Conservation (phyloP, 352 stramenopile species). For the Phytophthora constricta region DNA sequence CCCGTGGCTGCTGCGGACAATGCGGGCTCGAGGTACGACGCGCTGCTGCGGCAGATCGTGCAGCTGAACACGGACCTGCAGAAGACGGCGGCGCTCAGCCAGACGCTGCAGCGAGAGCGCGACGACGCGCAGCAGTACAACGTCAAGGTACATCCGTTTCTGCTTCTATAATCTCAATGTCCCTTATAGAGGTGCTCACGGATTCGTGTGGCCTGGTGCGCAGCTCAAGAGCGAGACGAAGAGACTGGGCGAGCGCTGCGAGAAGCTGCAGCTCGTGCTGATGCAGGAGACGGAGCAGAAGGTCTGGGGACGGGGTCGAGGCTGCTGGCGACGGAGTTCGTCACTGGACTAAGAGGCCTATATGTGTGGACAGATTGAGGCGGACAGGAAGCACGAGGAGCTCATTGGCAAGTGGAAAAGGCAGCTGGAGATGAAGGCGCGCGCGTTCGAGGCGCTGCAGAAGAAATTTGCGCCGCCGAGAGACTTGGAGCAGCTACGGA, state of each 20-base stretch:
- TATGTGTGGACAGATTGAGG: constrained; percentile 57
- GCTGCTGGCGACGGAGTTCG: neutral
- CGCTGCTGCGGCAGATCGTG: constrained; percentile 82
- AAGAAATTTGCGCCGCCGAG: constrained; percentile 82
- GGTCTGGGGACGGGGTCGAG: constrained; percentile 39
- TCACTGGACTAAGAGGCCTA: neutral
- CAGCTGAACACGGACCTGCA: constrained; percentile 86
- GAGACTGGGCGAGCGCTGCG: constrained; percentile 74
- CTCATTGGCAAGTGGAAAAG: constrained; percentile 86
- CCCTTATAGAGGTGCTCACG: no score
- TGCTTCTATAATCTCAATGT: neutral
- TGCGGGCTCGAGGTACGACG: constrained; percentile 58
- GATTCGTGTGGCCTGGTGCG: neutral
- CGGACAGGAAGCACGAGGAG: constrained; percentile 83
- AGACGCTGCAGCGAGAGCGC: constrained; percentile 79
- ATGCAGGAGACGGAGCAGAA: constrained; percentile 87
- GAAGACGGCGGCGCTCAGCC: constrained; percentile 82
- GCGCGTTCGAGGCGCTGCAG: constrained; percentile 83
- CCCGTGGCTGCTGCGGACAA: constrained; percentile 7
- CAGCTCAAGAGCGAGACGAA: constrained; percentile 73
- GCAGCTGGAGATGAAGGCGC: constrained; percentile 82
- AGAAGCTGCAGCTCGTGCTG: constrained; percentile 81
- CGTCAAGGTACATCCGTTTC: constrained; percentile 44
- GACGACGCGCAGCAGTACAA: constrained; percentile 72
- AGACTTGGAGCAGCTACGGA: constrained; percentile 81